Evolutionary conservation across 2,329 filamentous ascomycete species (phyloP).

Genomic region (Calonectria henricotiae): DNA sequence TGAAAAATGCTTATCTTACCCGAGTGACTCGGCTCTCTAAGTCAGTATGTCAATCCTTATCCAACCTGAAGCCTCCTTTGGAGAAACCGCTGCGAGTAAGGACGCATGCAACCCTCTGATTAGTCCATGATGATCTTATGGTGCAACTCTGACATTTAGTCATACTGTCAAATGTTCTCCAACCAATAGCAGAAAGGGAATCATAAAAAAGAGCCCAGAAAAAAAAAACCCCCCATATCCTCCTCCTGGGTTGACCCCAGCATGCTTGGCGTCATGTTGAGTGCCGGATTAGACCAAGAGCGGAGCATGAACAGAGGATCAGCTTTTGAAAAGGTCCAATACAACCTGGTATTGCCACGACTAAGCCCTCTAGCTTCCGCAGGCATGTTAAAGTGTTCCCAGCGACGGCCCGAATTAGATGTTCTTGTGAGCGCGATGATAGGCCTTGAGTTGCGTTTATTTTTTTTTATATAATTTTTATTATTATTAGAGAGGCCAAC

Average conservation of each 20-base stretch:
- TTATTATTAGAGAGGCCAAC: slow-evolving; percentile 14
- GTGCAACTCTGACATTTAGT: background rate
- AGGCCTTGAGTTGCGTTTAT: background rate
- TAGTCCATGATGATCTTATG: background rate
- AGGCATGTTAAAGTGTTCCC: background rate
- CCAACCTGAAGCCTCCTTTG: background rate
- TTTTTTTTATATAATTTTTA: too few relatives aligned
- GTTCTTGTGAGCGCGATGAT: background rate
- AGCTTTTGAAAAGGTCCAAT: slow-evolving; percentile 2
- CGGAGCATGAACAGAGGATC: background rate
- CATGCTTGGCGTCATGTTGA: slow-evolving; percentile 20
- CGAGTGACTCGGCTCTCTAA: background rate
- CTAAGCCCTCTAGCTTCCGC: slow-evolving; percentile 7
- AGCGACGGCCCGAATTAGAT: background rate
- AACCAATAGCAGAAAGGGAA: background rate
- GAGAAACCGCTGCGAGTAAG: slow-evolving; percentile 4
- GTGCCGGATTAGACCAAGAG: background rate
- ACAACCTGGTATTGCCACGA: background rate
- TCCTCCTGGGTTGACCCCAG: slow-evolving; percentile 9
- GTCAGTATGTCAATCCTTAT: background rate
- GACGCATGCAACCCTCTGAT: background rate
- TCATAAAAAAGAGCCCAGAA: too few relatives aligned
- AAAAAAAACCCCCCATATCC: background rate
- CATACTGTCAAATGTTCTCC: background rate
- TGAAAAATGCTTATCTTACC: background rate